Evolutionary conservation across 208 protist species (phyloP).

Genomic region (Endotrypanum monterogeii): DNA sequence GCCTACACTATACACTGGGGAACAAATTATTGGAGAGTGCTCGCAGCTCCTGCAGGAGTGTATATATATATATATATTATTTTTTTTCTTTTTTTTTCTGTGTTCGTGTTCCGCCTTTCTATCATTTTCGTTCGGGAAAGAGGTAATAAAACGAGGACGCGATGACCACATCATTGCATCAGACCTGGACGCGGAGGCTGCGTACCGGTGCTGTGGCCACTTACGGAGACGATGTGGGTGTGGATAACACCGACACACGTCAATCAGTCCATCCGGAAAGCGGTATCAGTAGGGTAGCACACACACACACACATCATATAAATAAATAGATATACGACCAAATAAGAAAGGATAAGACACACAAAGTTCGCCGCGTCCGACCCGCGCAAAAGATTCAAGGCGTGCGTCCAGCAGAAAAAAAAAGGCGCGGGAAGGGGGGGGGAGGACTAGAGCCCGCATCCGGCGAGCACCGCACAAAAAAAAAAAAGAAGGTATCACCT

Average conservation of each 20-base stretch:
- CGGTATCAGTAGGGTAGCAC: not conserved
- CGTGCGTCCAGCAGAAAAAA: not conserved
- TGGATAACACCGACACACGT: not conserved
- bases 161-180: not conserved
- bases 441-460: no score
- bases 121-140: no score
- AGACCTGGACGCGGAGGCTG: no score
- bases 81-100: no score
- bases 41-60: no score
- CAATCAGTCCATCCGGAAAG: not conserved
- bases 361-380: not conserved
- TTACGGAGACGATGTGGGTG: not conserved
- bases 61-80: no score
- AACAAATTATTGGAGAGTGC: no score
- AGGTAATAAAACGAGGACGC: not conserved
- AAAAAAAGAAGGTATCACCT: not conserved
- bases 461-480: not conserved
- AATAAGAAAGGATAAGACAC: not conserved
- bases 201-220: not conserved
- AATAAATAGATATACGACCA: no score
- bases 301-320: not conserved
- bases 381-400: not conserved
- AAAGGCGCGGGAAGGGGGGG: not conserved
- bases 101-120: no score
- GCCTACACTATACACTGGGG: no score